These are phyloP conservation scores for Singerocomus inundabilis DNA, from an alignment of 1,284 basidiomycete species.

Conservation along the genomic window DNA sequence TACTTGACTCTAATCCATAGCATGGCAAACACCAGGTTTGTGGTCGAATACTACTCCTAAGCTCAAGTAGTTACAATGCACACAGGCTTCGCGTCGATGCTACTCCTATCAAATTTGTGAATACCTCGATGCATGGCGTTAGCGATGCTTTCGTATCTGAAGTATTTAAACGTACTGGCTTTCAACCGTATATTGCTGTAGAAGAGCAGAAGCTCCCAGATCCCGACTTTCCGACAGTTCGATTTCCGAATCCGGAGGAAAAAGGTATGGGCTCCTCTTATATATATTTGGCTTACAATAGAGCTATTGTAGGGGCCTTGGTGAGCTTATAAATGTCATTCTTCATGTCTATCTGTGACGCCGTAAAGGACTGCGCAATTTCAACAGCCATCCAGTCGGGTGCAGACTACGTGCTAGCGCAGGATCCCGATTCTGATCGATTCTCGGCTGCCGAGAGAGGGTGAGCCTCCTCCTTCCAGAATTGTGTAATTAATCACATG, in stretches of 20 bases:
- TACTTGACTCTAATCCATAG: constrained; percentile 55
- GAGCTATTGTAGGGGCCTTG: constrained; percentile 46
- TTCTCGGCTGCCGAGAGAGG: constrained; percentile 77
- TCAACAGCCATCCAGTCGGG: constrained; percentile 51
- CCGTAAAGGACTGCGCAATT: constrained; percentile 64
- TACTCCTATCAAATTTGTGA: constrained; percentile 56
- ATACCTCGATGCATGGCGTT: constrained; percentile 88
- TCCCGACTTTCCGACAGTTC: constrained; percentile 80
- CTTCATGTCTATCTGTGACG: constrained; percentile 5
- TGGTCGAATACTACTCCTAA: background rate
- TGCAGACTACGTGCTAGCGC: constrained; percentile 70
- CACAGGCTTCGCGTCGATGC: constrained; percentile 12
- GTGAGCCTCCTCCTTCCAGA: constrained; percentile 36
- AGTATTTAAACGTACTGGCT: constrained; percentile 59
- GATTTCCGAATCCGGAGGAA: constrained; percentile 86
- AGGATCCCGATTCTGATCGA: constrained; percentile 84
- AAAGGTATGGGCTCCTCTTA: constrained; percentile 48
- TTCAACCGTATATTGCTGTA: constrained; percentile 59
- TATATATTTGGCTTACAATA: constrained; percentile 8
- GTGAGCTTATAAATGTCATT: constrained; percentile 35
- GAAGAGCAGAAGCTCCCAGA: constrained; percentile 66
- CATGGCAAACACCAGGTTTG: constrained; percentile 46
- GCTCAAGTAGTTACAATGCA: background rate
- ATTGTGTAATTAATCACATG: background rate
- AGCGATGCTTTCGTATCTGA: constrained; percentile 59